Evolutionary conservation across 495 filamentous ascomycete genomes (phyloP).

Genomic region (Talaromyces thailandensis): DNA sequence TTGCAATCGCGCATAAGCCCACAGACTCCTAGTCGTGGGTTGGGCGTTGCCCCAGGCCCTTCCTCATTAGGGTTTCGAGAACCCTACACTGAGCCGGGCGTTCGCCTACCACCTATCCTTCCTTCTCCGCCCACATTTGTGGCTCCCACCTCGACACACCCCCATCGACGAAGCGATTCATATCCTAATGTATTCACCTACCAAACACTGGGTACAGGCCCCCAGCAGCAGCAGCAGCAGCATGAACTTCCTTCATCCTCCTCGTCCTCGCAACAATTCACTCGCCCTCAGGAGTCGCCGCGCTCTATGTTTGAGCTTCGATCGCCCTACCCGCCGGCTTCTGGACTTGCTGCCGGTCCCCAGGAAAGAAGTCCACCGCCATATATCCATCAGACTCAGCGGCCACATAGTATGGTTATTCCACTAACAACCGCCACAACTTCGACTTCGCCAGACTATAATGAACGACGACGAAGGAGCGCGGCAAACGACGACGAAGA

Average conservation of each 20-base stretch:
- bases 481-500: slow-evolving; percentile 1
- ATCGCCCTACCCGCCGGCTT: neutral
- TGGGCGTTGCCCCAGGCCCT: slow-evolving; percentile 17
- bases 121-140: slow-evolving; percentile 17
- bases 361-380: slow-evolving; percentile 10
- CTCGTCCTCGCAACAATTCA: neutral
- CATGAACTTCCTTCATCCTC: neutral
- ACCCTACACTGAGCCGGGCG: slow-evolving; percentile 25
- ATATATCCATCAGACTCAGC: neutral
- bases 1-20: slow-evolving; percentile 21
- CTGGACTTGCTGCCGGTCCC: slow-evolving; percentile 14
- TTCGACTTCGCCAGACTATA: neutral
- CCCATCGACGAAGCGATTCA: slow-evolving; percentile 31
- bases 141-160: slow-evolving; percentile 17
- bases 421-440: neutral
- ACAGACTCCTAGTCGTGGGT: slow-evolving; percentile 16
- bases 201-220: neutral
- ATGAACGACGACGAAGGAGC: slow-evolving; percentile 6
- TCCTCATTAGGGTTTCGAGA: slow-evolving; percentile 23
- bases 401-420: neutral
- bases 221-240: slow-evolving; percentile 16
- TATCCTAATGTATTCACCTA: slow-evolving; percentile 15
- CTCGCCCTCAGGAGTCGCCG: slow-evolving; percentile 3
- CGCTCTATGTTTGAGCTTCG: slow-evolving; percentile 4
- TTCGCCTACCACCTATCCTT: slow-evolving; percentile 35